Percentiles rank a stretch among this genome's conserved stretches.
Conservation (phyloP, 2,329 filamentous ascomycete genomes). For the Drechslerella coelobrocha region DNA sequence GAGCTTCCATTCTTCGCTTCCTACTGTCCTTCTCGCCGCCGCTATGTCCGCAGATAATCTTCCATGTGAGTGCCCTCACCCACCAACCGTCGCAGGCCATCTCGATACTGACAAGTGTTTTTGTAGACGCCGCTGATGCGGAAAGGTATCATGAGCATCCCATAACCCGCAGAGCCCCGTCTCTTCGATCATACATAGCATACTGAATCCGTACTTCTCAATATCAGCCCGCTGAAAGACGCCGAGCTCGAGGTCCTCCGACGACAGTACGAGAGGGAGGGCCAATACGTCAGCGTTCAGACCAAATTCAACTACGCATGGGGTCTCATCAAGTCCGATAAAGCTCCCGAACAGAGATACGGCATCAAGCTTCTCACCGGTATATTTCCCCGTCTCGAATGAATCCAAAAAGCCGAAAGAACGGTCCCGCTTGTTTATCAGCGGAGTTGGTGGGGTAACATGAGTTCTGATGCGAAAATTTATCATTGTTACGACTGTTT, state of each 20-base stretch:
- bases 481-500: too few relatives aligned
- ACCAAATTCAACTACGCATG: slow-evolving; percentile 99
- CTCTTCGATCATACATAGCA: slow-evolving; percentile 34
- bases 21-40: neutral
- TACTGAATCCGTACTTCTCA: slow-evolving; percentile 29
- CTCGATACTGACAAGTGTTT: slow-evolving; percentile 22
- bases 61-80: slow-evolving; percentile 59
- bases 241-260: slow-evolving; percentile 92
- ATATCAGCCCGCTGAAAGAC: slow-evolving; percentile 78
- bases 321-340: slow-evolving; percentile 93
- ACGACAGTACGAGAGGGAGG: slow-evolving; percentile 95
- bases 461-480: slow-evolving; percentile 1
- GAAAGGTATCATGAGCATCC: slow-evolving; percentile 72
- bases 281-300: slow-evolving; percentile 93
- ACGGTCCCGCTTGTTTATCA: too few relatives aligned
- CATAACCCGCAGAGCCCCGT: slow-evolving; percentile 7
- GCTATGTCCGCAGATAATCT: slow-evolving; percentile 57
- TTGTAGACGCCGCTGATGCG: slow-evolving; percentile 90
- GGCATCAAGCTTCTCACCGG: slow-evolving; percentile 80
- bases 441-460: slow-evolving; percentile 28
- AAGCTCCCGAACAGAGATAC: slow-evolving; percentile 86
- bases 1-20: neutral
- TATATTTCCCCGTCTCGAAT: slow-evolving; percentile 15
- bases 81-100: slow-evolving; percentile 48
- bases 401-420: too few relatives aligned